Base-by-base conservation (phyloP, 306 rosid species). In the Prunus armeniaca region DNA sequence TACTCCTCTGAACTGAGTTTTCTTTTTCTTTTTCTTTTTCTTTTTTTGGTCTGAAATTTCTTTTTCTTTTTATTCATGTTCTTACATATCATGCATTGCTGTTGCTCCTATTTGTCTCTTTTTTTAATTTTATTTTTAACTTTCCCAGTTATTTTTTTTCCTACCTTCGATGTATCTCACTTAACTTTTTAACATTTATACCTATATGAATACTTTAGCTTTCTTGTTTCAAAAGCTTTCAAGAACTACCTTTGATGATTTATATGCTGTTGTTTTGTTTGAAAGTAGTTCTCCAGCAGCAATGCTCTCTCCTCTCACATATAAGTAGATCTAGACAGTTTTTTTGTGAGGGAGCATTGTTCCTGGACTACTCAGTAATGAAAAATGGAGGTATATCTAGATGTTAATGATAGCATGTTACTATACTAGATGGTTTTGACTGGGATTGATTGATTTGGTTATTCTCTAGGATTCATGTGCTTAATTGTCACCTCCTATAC, bases 191-290 rank as follows among this genome's bases (percentile, higher is more conserved):
- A 9, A 9, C 14, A 32, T 15, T 10, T 54, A 30, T 22, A 56
- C 28, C 7, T 67, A 19, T 67, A 12, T 11, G n/a, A 9, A 10
- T 41, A 9, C 22, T 9, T 56, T n/a, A 32, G 25, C 60, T 72
- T 72, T 41, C 60, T 72, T 22, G 52, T 13, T 72, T 56, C 17
- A 72, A 58, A 60, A 41, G 27, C 67, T 41, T 72, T 57, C 55
- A 6, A 5, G 27, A 27, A 15, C 13, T 22, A 17, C 12, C 52
- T n/a, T 34, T 20, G 51, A 55, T 3, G 52, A 25, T 61, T 17
- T 13, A 27, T 49, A 14, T 49, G 18, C 19, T 49, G 2, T 49
- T 49, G 54, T 57, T 57, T 20, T 11, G 28, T 20, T 57, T 60
- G 28, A 13, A 60, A 25, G 65, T 12, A 60, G 38, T 60, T 10